Base-by-base conservation (phyloP, 495 filamentous ascomycete genomes). In the Neurospora intermedia region DNA sequence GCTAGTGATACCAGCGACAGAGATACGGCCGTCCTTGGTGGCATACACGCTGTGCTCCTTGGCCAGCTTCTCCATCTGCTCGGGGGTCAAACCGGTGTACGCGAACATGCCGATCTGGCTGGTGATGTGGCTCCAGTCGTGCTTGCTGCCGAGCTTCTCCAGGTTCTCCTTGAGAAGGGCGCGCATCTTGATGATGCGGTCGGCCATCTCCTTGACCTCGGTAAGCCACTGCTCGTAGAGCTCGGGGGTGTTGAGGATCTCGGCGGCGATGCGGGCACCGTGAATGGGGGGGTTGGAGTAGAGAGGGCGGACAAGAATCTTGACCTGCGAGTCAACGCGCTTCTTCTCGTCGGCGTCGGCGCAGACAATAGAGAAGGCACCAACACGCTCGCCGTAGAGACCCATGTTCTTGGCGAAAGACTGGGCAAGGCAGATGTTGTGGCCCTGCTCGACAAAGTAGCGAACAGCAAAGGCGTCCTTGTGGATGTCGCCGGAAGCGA, bases 351-450 rank as follows among this genome's bases (percentile, higher is more conserved):
- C 95, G 74, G 90, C 85, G 69, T 89, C 89, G 71, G 88, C 92
- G 81, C 91, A 92, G 75, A 97, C 90, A 72, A 98, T 88, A 72
- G 93, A 97, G 89, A 99, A 99, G 72, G 94, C 94, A 79, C 96
- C 96, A 71, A 97, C 94, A 85, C 96, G 95, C 88, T 99, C 96
- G 81, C 96, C 96, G 80, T 99, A 99, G 75, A 99, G 92, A 84
- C 96, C 96, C 96, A 99, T 99, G 89, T 99, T 99, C 92, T 99
- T 99, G 81, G 96, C 96, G 83, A 99, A 99, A 71, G 92, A 94
- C 87, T 99, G 96, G 77, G 93, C 90, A 74, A 99, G 89, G 79
- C 88, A 89, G 78, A 96, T 90, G 81, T 91, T 89, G 86, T 97
- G 95, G 78, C 95, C 96, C 84, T 99, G 86, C 82, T 91, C 88